These are phyloP conservation scores for Hypholoma fasciculare DNA, from an alignment of 768 basidiomycete genomes.

Conservation along the genomic window DNA sequence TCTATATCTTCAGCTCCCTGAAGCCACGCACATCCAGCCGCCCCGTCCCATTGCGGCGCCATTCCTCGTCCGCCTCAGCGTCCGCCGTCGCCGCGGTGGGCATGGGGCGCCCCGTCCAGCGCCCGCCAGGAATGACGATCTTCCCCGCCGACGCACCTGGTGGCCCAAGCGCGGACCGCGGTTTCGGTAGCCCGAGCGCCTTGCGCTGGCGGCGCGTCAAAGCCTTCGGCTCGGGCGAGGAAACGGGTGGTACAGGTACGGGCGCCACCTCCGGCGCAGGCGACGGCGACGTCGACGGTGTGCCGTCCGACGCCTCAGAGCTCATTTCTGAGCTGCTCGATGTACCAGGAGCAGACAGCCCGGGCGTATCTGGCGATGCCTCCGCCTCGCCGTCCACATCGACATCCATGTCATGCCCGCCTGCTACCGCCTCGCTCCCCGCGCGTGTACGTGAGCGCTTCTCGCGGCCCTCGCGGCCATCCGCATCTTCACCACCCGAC, in stretches of 20 bases:
- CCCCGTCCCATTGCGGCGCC: slow-evolving; percentile 29
- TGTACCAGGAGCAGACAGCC: slow-evolving; percentile 18
- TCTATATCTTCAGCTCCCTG: slow-evolving; percentile 11
- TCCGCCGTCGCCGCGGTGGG: slow-evolving; percentile 19
- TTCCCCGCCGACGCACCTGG: slow-evolving; percentile 46
- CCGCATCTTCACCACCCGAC: slow-evolving; percentile 20
- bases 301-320: slow-evolving; percentile 11
- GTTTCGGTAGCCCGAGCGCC: slow-evolving; percentile 65
- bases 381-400: slow-evolving; percentile 16
- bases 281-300: slow-evolving; percentile 29
- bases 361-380: slow-evolving; percentile 19
- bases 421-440: not conserved
- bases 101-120: slow-evolving; percentile 28
- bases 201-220: slow-evolving; percentile 72
- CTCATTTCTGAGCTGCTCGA: slow-evolving; percentile 14
- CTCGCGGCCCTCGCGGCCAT: slow-evolving; percentile 8
- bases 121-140: slow-evolving; percentile 69
- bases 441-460: not conserved
- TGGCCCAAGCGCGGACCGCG: slow-evolving; percentile 21
- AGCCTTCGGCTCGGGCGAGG: slow-evolving; percentile 26
- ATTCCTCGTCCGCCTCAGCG: slow-evolving; percentile 30
- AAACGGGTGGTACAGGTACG: not conserved
- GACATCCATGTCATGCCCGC: slow-evolving; percentile 1
- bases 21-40: slow-evolving; percentile 20
- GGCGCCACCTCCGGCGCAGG: slow-evolving; percentile 8